Percentiles rank a stretch among this genome's conserved stretches.
phyloP scores from a whole-genome alignment of 106 monocot species.

The Acorus calamus region DNA sequence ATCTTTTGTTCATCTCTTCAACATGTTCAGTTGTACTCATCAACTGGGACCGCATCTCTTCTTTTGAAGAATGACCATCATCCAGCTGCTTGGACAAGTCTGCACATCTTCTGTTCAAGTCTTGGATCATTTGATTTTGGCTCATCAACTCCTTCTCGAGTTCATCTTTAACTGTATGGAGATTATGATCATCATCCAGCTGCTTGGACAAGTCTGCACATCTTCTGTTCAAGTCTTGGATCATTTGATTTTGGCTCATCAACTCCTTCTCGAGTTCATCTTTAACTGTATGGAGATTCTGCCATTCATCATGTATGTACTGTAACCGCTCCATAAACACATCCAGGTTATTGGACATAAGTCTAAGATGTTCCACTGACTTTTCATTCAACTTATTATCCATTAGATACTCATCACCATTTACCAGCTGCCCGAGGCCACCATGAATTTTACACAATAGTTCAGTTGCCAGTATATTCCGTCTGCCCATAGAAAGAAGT shows the following conservation, averaged over 20 bases:
- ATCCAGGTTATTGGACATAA: constrained; percentile 21
- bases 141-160: constrained; percentile 41
- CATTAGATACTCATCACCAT: constrained; percentile 12
- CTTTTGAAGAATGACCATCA: constrained; percentile 10
- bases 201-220: constrained; percentile 28
- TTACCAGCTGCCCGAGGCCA: constrained; percentile 24
- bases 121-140: constrained; percentile 31
- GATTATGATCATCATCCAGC: constrained; percentile 16
- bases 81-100: constrained; percentile 36
- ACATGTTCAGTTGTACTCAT: too few relatives aligned
- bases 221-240: constrained; percentile 45
- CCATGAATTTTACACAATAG: constrained; percentile 27
- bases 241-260: constrained; percentile 26
- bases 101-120: constrained; percentile 34
- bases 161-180: constrained; percentile 14
- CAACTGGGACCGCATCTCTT: constrained; percentile 1
- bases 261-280: constrained; percentile 40
- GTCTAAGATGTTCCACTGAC: constrained; percentile 24
- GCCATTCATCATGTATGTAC: constrained; percentile 38
- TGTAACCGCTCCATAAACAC: constrained; percentile 25
- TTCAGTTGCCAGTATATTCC: constrained; percentile 7
- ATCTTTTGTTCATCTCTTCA: too few relatives aligned
- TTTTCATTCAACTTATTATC: constrained; percentile 23
- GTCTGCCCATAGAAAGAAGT: background rate
- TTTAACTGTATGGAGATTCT: constrained; percentile 30